A percentile compares a stretch with the other conserved stretches of the same genome.
Conservation (phyloP, 345 rosid species). For the Heritiera fomes region DNA sequence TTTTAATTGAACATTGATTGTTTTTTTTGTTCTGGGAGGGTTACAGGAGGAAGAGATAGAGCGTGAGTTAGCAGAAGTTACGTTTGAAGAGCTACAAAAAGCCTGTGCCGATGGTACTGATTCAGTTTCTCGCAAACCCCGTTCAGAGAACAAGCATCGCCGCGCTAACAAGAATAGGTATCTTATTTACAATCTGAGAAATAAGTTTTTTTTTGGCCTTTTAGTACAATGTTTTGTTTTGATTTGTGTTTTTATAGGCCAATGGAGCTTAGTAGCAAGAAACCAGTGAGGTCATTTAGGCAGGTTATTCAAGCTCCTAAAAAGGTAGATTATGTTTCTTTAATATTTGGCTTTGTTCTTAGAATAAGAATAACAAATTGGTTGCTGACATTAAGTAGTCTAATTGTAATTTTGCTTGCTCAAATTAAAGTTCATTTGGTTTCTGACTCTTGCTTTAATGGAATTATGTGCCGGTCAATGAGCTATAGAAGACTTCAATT, state of each 20-base stretch:
- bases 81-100: conserved; percentile 79
- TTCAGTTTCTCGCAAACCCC: conserved; percentile 35
- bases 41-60: conserved; percentile 60
- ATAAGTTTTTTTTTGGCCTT: not conserved
- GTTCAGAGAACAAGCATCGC: conserved; percentile 41
- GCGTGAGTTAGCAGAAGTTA: conserved; percentile 65
- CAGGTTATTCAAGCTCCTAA: conserved; percentile 79
- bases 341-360: not conserved
- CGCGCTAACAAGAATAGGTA: conserved; percentile 82
- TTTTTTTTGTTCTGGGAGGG: not conserved
- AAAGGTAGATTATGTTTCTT: conserved; percentile 43
- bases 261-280: conserved; percentile 68
- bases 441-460: not conserved
- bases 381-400: not conserved
- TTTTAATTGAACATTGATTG: not conserved
- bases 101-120: conserved; percentile 72
- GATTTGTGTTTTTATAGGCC: conserved; percentile 45
- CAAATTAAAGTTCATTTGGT: not conserved
- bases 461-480: not conserved
- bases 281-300: conserved; percentile 73
- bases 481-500: not conserved
- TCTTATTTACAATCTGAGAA: not conserved
- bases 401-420: not conserved
- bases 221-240: not conserved
- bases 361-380: not conserved